Base-by-base conservation (phyloP, 2,329 filamentous ascomycete species). In the Fusarium sp. region DNA sequence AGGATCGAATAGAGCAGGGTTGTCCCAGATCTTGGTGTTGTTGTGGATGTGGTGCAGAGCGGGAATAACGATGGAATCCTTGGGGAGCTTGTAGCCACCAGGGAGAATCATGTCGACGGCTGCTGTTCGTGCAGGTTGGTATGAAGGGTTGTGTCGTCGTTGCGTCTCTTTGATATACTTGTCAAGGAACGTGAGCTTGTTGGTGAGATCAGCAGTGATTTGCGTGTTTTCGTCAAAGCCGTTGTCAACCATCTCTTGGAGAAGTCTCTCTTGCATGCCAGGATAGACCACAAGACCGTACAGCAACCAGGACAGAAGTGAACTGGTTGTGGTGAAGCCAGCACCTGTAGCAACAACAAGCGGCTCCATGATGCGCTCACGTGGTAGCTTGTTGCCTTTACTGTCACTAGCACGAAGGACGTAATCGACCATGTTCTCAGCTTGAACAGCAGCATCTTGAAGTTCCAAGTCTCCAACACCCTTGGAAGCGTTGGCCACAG, bases 81-180 rank as follows among this genome's bases (percentile, higher is more conserved):
- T 80, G 28, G 86, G 84, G 0, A 90, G 73, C 56, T 81, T 82
- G 78, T 88, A 90, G 0, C 87, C 88, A 0, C 88, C 88, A 0
- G 88, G 88, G 0, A 90, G 77, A 26, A 90, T 81, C 58, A 88
- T 76, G 72, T 90, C 88, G 5, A 78, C 78, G 63, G 84, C 85
- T 4, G 88, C 79, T 2, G 85, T 90, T 31, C 88, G 86, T 2
- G 81, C 88, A 0, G 88, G 86, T 69, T 90, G 88, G 78, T 85
- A 90, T 1, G 86, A 87, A 0, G 88, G 86, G 76, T 87, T 90
- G 78, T 90, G 88, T 5, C 81, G 80, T 4, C 88, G 83, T 73
- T 88, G 87, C 1, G 83, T 87, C 74, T 90, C 88, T 76, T 90
- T 90, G 80, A 90, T 78, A 75, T 84, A 88, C 46, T 84, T 83